A percentile compares a stretch with the other conserved stretches of the same genome.
Evolutionary conservation across 306 rosid species (phyloP).

Genomic region (Medicago ruthenica): DNA sequence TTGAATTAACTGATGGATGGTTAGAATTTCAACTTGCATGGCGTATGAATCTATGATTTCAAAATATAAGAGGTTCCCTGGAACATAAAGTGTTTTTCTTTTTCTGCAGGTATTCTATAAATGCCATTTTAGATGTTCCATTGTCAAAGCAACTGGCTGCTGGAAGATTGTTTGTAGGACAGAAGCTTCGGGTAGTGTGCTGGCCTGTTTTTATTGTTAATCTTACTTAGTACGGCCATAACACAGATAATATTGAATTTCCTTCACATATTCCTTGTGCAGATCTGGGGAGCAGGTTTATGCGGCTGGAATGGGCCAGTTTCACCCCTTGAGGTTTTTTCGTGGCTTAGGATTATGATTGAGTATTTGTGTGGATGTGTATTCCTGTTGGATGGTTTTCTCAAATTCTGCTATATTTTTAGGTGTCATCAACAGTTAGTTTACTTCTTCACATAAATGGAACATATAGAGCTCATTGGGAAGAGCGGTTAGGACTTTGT

Average conservation of each 20-base stretch:
- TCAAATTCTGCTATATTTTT: conserved; percentile 49
- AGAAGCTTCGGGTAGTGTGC: conserved; percentile 78
- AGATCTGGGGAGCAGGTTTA: conserved; percentile 93
- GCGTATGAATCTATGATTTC: conserved; percentile 12
- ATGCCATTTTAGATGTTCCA: conserved; percentile 73
- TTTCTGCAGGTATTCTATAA: conserved; percentile 73
- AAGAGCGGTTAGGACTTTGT: conserved; percentile 84
- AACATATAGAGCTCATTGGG: conserved; percentile 92
- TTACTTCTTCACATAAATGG: conserved; percentile 85
- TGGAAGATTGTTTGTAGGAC: conserved; percentile 87
- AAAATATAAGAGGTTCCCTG: conserved; percentile 41
- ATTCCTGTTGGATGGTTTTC: conserved; percentile 34
- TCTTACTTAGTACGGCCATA: conserved; percentile 29
- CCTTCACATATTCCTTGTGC: conserved; percentile 40
- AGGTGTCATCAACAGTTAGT: conserved; percentile 68
- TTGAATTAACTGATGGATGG: conserved; percentile 91
- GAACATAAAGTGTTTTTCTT: conserved; percentile 39
- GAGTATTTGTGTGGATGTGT: conserved; percentile 28
- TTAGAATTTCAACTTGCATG: conserved; percentile 41
- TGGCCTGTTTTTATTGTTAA: conserved; percentile 29
- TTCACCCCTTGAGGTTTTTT: conserved; percentile 81
- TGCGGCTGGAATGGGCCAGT: conserved; percentile 83
- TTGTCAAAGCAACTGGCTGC: conserved; percentile 73
- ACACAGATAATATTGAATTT: conserved; percentile 36
- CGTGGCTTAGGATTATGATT: conserved; percentile 33